Base-by-base conservation (phyloP, 2,329 filamentous ascomycete genomes). In the Fusarium palustre region DNA sequence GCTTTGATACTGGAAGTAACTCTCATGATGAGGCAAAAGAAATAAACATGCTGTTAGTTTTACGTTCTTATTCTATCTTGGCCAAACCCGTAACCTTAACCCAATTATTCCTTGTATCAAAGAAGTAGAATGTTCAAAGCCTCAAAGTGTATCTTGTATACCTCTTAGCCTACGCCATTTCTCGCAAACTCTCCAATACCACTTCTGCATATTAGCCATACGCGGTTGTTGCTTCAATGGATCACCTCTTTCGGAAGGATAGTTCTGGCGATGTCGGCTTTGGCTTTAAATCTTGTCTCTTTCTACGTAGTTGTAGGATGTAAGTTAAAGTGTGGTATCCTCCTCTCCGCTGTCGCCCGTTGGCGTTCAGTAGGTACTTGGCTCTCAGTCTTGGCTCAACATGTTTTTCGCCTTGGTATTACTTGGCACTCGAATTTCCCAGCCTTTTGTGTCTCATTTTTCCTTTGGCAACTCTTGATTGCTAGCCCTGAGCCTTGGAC, bases 371-470 rank as follows among this genome's bases (percentile, higher is more conserved):
- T 68, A 39, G 50, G 58, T 68, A 39, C 66, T 69, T 69, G 66
- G 66, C 62, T 64, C 36, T 33, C 31, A 62, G 42, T 68, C 66
- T 69, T 70, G 66, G 62, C 66, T 69, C 48, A 45, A 64, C 57
- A 59, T 67, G 36, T 70, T 57, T 45, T 69, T 54, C 43, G 52
- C 20, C 66, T 69, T 69, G 66, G 66, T 70, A 64, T 54, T 55
- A 38, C 66, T 69, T 69, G 66, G 66, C 66, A 56, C 12, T 56
- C 39, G 15, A 46, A 33, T 52, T 64, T 55, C 41, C 45, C 25
- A 62, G 62, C 49, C 53, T 55, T 48, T 64, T 47, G 49, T 70
- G 63, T 70, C 49, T 70, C 48, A 59, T 39, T 53, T 52, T 69
- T 56, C 66, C 56, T 66, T 64, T 69, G 41, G 22, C 38, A 55